A percentile compares a stretch with the other conserved stretches of the same genome.
These are phyloP conservation scores for Diddensiella transvaalensis DNA, from an alignment of 805 yeast genomes.

Conservation along the genomic window DNA sequence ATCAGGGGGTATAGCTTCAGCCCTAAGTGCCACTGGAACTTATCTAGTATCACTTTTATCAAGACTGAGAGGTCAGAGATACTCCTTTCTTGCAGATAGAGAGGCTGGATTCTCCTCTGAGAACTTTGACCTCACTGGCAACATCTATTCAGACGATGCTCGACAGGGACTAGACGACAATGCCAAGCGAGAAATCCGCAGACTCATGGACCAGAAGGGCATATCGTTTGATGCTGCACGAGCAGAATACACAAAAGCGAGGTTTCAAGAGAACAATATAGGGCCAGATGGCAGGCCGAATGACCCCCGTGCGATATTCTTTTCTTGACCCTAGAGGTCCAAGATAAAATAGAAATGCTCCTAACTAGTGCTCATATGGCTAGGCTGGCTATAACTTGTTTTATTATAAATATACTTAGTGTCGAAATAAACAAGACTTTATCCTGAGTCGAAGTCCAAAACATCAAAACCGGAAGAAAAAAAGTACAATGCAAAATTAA, in stretches of 20 bases:
- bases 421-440: too few relatives aligned
- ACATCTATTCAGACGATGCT: conserved; percentile 45
- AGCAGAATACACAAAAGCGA: conserved; percentile 43
- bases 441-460: too few relatives aligned
- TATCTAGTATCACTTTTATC: neutral
- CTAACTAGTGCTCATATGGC: too few relatives aligned
- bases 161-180: conserved; percentile 59
- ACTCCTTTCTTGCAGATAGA: conserved; percentile 44
- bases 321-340: conserved; percentile 21
- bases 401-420: too few relatives aligned
- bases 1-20: neutral
- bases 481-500: too few relatives aligned
- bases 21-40: neutral
- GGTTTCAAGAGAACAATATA: conserved; percentile 50
- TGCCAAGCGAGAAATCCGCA: conserved; percentile 49
- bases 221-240: conserved; percentile 71
- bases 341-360: too few relatives aligned
- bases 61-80: neutral
- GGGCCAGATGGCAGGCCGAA: conserved; percentile 64
- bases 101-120: conserved; percentile 58
- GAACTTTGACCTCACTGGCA: conserved; percentile 52
- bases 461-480: too few relatives aligned
- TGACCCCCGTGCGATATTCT: conserved; percentile 58
- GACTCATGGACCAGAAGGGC: conserved; percentile 49
- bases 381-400: too few relatives aligned